Percentiles rank a stretch among this genome's conserved stretches.
phyloP scores from a whole-genome alignment of 179 eudicot species.

The Drosera spatulata region DNA sequence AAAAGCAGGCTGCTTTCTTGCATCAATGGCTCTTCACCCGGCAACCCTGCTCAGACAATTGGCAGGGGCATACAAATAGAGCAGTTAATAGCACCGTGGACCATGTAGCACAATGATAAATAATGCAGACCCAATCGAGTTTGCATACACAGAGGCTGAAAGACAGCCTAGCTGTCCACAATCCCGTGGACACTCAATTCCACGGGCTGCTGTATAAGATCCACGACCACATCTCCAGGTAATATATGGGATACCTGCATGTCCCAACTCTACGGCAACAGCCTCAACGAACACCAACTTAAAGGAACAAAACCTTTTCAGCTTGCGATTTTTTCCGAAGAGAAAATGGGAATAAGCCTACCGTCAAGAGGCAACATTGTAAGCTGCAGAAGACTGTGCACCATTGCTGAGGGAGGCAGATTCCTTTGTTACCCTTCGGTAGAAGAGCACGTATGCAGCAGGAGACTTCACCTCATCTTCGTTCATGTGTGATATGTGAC shows the following conservation, averaged over 20 bases:
- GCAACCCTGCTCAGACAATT: no score
- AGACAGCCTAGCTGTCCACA: no score
- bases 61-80: no score
- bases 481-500: conserved; percentile 54
- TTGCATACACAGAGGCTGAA: no score
- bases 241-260: not conserved
- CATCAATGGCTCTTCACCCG: no score
- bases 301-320: not conserved
- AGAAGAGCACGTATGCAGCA: conserved; percentile 86
- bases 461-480: conserved; percentile 76
- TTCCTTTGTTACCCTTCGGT: conserved; percentile 46
- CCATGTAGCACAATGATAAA: no score
- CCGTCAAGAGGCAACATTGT: not conserved
- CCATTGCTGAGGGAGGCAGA: conserved; percentile 26
- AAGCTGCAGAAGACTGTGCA: conserved; percentile 14
- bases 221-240: no score
- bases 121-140: no score
- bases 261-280: not conserved
- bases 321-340: not conserved
- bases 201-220: no score
- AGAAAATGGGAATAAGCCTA: not conserved
- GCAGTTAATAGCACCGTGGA: no score
- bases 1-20: no score
- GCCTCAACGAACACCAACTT: not conserved
- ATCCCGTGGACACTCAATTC: no score